A percentile compares a stretch with the other conserved stretches of the same genome.
Conservation (phyloP, 148 eudicot species). For the Dysphania ambrosioides region DNA sequence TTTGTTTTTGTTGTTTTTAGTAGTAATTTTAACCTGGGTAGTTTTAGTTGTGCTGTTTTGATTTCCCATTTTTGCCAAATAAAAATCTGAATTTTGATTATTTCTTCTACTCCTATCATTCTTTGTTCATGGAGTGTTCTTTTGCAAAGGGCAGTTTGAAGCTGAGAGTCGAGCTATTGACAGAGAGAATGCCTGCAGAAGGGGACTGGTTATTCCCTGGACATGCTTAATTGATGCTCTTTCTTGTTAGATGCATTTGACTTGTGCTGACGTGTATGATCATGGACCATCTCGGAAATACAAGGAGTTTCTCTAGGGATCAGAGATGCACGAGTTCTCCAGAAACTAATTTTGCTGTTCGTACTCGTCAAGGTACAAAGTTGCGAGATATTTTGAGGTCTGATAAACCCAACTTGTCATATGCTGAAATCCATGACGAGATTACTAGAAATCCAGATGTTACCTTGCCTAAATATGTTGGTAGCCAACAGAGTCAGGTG, state of each 20-base stretch:
- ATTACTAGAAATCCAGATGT: constrained; percentile 34
- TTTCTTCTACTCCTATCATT: neutral
- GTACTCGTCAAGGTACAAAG: constrained; percentile 38
- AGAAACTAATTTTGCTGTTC: constrained; percentile 32
- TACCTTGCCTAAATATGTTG: constrained; percentile 30
- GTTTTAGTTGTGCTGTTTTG: neutral
- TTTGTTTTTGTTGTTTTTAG: neutral
- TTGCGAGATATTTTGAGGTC: constrained; percentile 48
- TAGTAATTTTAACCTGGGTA: neutral
- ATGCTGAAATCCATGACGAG: constrained; percentile 53
- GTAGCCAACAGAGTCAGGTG: constrained; percentile 31
- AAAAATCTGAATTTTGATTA: no score
- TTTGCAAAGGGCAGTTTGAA: constrained; percentile 14
- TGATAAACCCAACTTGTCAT: constrained; percentile 41
- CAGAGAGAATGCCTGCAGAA: constrained; percentile 12
- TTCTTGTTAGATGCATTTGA: constrained; percentile 18
- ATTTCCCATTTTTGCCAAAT: neutral
- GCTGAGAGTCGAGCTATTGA: constrained; percentile 18
- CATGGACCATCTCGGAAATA: constrained; percentile 27
- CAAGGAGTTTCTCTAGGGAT: constrained; percentile 27
- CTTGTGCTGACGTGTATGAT: constrained; percentile 15
- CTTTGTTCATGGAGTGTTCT: neutral
- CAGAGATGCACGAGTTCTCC: constrained; percentile 22
- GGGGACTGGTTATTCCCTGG: neutral
- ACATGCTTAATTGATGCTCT: constrained; percentile 1